These are phyloP conservation scores for sweet orange (Citrus sinensis) DNA, from an alignment of 345 rosid species.

Conservation along the genomic window DNA sequence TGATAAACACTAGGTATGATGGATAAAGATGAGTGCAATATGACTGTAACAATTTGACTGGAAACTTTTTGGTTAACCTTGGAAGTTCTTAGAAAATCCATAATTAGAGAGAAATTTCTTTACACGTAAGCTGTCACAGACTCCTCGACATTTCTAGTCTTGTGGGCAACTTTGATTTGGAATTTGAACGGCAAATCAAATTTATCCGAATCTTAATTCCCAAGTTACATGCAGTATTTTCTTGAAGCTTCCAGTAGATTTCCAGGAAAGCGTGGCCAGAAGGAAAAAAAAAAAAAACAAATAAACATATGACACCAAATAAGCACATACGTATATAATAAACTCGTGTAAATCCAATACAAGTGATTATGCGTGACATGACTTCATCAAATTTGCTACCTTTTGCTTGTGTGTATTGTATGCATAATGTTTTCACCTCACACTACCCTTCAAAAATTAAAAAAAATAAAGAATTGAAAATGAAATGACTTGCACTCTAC, in stretches of 20 bases:
- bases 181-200: background rate
- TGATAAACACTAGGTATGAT: too few relatives aligned
- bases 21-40: too few relatives aligned
- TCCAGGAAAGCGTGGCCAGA: background rate
- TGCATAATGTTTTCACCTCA: background rate
- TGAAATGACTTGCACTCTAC: background rate
- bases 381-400: background rate
- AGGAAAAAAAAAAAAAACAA: background rate
- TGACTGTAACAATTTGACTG: too few relatives aligned
- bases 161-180: background rate
- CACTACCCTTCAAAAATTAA: background rate
- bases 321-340: too few relatives aligned
- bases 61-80: too few relatives aligned
- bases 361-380: background rate
- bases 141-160: background rate
- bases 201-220: background rate
- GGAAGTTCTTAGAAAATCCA: background rate
- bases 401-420: background rate
- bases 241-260: slow-evolving; percentile 9
- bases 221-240: background rate
- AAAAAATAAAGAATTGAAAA: background rate
- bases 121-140: background rate
- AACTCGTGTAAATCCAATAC: background rate
- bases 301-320: too few relatives aligned
- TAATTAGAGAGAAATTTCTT: background rate